These are phyloP conservation scores for Climacium dendroides DNA, from an alignment of 225 moss, liverwort and hornwort species.

Conservation along the genomic window DNA sequence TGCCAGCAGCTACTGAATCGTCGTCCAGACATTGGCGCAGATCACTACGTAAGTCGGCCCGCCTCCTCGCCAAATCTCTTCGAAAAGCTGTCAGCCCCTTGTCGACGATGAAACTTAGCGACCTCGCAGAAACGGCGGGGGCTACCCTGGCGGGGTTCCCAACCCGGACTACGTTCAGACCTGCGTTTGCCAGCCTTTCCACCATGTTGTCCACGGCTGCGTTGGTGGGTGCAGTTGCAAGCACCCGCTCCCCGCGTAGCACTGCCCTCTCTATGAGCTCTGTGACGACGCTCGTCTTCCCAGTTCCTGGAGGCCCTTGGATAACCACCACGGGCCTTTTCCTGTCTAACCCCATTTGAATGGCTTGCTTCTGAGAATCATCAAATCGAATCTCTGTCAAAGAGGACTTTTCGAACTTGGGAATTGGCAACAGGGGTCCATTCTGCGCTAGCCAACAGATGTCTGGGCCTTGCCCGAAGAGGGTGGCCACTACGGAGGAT, in stretches of 20 bases:
- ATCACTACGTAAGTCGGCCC: slow-evolving; percentile 86
- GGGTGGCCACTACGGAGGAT: slow-evolving; percentile 44
- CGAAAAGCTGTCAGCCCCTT: slow-evolving; percentile 54
- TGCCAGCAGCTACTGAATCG: slow-evolving; percentile 81
- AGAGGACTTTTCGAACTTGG: slow-evolving; percentile 10
- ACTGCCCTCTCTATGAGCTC: slow-evolving; percentile 69
- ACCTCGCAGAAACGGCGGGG: slow-evolving; percentile 66
- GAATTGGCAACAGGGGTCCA: slow-evolving; percentile 28
- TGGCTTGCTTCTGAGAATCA: slow-evolving; percentile 60
- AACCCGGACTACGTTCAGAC: slow-evolving; percentile 82
- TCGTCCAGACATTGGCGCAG: slow-evolving; percentile 79
- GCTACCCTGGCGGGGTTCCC: slow-evolving; percentile 91
- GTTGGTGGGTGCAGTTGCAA: slow-evolving; percentile 88
- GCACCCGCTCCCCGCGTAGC: slow-evolving; percentile 68
- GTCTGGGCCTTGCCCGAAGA: slow-evolving; percentile 67
- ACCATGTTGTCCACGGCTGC: slow-evolving; percentile 98
- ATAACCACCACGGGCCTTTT: slow-evolving; percentile 78
- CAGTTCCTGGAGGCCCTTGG: slow-evolving; percentile 94
- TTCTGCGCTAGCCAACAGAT: slow-evolving; percentile 63
- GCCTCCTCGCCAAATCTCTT: slow-evolving; percentile 69
- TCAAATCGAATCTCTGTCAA: slow-evolving; percentile 35
- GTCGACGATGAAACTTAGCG: slow-evolving; percentile 75
- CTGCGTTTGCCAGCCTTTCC: slow-evolving; percentile 61
- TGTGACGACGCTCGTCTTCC: slow-evolving; percentile 86
- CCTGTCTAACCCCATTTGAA: slow-evolving; percentile 52